A percentile compares a stretch with the other conserved stretches of the same genome.
Conservation (phyloP, 2,329 filamentous ascomycete species). For the Claviceps sorghi region DNA sequence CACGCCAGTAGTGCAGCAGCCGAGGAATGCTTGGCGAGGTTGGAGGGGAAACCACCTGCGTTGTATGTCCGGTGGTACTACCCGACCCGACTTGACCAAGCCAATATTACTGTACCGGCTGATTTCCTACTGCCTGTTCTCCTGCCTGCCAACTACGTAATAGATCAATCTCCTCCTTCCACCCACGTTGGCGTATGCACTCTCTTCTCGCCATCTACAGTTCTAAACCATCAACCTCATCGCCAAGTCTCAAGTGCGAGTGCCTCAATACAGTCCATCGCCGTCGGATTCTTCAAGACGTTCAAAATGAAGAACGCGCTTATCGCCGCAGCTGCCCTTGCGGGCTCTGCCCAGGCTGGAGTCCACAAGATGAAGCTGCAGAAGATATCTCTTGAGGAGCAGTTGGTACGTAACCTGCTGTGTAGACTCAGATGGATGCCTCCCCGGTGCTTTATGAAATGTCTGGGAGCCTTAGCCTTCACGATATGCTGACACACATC, state of each 20-base stretch:
- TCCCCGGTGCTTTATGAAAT: slow-evolving; percentile 1
- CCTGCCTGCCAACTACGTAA: background rate
- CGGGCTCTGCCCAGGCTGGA: slow-evolving; percentile 69
- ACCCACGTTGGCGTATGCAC: background rate
- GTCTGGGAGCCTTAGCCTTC: background rate
- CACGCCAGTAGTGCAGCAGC: background rate
- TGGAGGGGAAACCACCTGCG: background rate
- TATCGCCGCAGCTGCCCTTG: slow-evolving; percentile 64
- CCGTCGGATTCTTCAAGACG: slow-evolving; percentile 6
- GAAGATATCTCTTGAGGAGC: slow-evolving; percentile 85
- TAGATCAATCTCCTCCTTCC: background rate
- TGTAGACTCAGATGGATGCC: background rate
- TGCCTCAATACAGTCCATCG: background rate
- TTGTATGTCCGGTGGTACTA: no score
- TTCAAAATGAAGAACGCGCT: slow-evolving; percentile 73
- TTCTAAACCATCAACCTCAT: background rate
- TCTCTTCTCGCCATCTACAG: background rate
- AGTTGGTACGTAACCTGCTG: slow-evolving; percentile 53
- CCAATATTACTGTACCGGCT: no score
- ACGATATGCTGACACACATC: slow-evolving; percentile 2
- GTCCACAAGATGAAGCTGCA: slow-evolving; percentile 95
- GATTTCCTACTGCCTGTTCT: background rate
- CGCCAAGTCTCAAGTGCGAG: background rate
- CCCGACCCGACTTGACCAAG: no score
- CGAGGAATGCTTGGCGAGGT: background rate